A percentile compares a stretch with the other conserved stretches of the same genome.
These are phyloP conservation scores for Mucor piriformis DNA, from an alignment of 371 early-diverging fungal species.

Conservation along the genomic window DNA sequence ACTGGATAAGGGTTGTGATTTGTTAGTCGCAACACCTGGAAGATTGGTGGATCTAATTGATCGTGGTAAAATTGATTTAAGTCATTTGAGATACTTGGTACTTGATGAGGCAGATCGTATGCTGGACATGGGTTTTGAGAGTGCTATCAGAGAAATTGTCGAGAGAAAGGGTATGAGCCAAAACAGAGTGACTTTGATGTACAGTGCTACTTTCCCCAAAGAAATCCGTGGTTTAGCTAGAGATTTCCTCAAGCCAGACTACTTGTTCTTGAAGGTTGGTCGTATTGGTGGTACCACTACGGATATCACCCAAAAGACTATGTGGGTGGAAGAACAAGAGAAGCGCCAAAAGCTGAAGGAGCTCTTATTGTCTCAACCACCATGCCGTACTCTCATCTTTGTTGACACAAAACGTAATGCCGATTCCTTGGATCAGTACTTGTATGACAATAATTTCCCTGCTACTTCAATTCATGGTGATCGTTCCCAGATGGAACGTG, in stretches of 20 bases:
- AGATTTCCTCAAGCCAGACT: conserved; percentile 82
- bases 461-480: conserved; percentile 81
- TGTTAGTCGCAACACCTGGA: conserved; percentile 99
- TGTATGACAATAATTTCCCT: conserved; percentile 68
- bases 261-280: conserved; percentile 52
- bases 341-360: conserved; percentile 43
- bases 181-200: conserved; percentile 95
- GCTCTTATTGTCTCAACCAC: conserved; percentile 40
- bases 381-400: conserved; percentile 77
- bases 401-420: conserved; percentile 82
- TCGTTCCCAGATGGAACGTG: conserved; percentile 80
- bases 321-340: conserved; percentile 53
- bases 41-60: conserved; percentile 94
- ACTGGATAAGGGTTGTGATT: conserved; percentile 85
- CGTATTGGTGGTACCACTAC: conserved; percentile 62
- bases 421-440: conserved; percentile 75
- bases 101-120: conserved; percentile 98
- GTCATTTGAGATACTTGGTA: conserved; percentile 89
- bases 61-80: conserved; percentile 75
- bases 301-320: conserved; percentile 52
- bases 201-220: conserved; percentile 98
- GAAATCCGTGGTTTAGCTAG: conserved; percentile 89
- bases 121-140: conserved; percentile 99
- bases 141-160: conserved; percentile 92
- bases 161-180: conserved; percentile 79